Evolutionary conservation across 805 yeast genomes (phyloP).

Genomic region (Yarrowia sp.): DNA sequence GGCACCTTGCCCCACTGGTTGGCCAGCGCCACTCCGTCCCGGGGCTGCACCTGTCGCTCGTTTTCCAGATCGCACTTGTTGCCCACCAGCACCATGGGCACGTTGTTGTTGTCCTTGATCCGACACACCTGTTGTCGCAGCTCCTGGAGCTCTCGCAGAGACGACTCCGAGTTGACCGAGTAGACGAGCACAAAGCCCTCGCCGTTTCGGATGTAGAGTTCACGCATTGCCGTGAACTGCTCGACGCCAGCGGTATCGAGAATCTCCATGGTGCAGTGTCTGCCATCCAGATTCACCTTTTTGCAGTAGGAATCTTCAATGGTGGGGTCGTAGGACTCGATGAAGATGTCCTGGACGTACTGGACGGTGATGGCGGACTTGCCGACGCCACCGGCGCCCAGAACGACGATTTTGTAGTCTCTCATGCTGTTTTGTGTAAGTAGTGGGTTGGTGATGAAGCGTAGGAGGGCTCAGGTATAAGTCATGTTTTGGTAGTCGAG

Average conservation of each 20-base stretch:
- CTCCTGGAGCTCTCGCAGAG: conserved; percentile 78
- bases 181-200: conserved; percentile 89
- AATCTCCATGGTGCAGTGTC: conserved; percentile 84
- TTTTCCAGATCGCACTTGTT: conserved; percentile 85
- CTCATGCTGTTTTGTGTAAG: conserved; percentile 39
- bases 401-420: conserved; percentile 88
- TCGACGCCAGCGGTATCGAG: conserved; percentile 95
- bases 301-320: conserved; percentile 95
- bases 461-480: conserved; percentile 23
- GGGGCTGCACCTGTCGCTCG: conserved; percentile 77
- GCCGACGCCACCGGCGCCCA: conserved; percentile 98
- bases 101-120: conserved; percentile 74
- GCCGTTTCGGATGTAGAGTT: conserved; percentile 71
- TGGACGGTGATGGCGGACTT: conserved; percentile 92
- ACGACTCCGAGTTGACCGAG: conserved; percentile 76
- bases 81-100: conserved; percentile 90
- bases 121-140: conserved; percentile 83
- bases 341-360: conserved; percentile 86
- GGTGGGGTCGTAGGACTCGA: conserved; percentile 94
- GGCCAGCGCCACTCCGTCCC: conserved; percentile 82
- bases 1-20: conserved; percentile 90
- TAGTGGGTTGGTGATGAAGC: conserved; percentile 36
- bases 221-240: conserved; percentile 96
- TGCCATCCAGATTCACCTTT: conserved; percentile 85
- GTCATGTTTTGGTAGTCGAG: conserved; percentile 28